Percentiles rank a stretch among this genome's conserved stretches.
Evolutionary conservation across 1,284 basidiomycete species (phyloP).

Genomic region (Golubevia pallescens): DNA sequence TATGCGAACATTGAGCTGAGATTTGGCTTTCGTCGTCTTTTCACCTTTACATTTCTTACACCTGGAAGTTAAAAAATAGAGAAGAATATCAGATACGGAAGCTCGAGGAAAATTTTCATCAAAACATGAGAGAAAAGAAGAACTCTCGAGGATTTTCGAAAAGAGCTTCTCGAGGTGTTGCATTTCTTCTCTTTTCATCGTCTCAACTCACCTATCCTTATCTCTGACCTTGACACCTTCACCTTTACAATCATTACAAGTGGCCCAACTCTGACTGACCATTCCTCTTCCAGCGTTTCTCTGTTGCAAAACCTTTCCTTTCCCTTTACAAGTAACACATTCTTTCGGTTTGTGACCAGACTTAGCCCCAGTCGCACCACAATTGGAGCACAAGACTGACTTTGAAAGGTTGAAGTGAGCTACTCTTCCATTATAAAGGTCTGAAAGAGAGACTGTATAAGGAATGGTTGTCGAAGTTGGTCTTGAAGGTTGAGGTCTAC

Average conservation of each 20-base stretch:
- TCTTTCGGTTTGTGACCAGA: conserved; percentile 37
- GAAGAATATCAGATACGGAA: neutral
- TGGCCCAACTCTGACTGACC: conserved; percentile 40
- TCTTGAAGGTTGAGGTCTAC: conserved; percentile 24
- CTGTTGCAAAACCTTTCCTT: conserved; percentile 44
- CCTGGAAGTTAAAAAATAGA: neutral
- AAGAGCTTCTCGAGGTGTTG: too few relatives aligned
- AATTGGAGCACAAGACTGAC: conserved; percentile 50
- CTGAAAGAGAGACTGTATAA: conserved; percentile 49
- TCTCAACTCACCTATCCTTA: conserved; percentile 38
- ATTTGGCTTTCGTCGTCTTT: conserved; percentile 41
- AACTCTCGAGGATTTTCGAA: neutral
- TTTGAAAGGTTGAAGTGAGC: conserved; percentile 52
- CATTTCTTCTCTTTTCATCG: too few relatives aligned
- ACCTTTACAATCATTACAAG: conserved; percentile 47
- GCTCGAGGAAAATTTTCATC: neutral
- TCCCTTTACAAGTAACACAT: conserved; percentile 56
- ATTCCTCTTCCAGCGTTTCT: conserved; percentile 50
- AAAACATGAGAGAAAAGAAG: neutral
- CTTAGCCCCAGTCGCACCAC: conserved; percentile 48
- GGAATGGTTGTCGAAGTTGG: conserved; percentile 25
- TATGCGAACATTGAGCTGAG: conserved; percentile 48
- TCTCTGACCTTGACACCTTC: conserved; percentile 55
- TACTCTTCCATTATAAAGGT: conserved; percentile 54
- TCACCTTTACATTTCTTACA: conserved; percentile 63